Evolutionary conservation across 306 rosid species (phyloP).

Genomic region (Malus sylvestris): DNA sequence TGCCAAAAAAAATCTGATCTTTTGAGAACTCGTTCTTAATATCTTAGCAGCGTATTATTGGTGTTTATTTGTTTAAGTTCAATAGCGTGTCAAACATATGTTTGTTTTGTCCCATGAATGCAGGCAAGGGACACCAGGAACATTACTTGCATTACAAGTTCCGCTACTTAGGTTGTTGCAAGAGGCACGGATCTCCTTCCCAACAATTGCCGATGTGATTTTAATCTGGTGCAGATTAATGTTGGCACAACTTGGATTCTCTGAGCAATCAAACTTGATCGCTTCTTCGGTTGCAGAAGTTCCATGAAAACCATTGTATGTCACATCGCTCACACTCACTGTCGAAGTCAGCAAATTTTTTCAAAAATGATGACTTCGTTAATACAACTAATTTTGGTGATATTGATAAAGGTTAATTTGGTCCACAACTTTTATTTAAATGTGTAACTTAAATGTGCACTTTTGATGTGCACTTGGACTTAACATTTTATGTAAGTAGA

Average conservation of each 20-base stretch:
- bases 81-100: too few species aligned
- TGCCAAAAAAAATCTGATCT: too few species aligned
- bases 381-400: slow-evolving; percentile 6
- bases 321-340: slow-evolving; percentile 7
- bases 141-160: too few species aligned
- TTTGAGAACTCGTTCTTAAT: too few species aligned
- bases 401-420: slow-evolving; percentile 4
- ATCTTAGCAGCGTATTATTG: too few species aligned
- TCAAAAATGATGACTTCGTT: background rate
- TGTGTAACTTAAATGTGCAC: too few species aligned
- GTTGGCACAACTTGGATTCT: background rate
- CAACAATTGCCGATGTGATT: background rate
- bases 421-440: too few species aligned
- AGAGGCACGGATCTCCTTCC: background rate
- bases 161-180: background rate
- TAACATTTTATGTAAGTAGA: too few species aligned
- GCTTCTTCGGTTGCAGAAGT: slow-evolving; percentile 4
- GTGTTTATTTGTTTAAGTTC: too few species aligned
- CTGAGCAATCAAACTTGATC: slow-evolving; percentile 2
- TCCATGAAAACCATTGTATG: slow-evolving; percentile 1
- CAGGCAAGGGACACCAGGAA: too few species aligned
- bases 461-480: too few species aligned
- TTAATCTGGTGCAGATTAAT: background rate
- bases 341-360: background rate
- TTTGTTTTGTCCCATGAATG: too few species aligned